Evolutionary conservation across 768 basidiomycete species (phyloP).

Genomic region (Boletellus ananas): DNA sequence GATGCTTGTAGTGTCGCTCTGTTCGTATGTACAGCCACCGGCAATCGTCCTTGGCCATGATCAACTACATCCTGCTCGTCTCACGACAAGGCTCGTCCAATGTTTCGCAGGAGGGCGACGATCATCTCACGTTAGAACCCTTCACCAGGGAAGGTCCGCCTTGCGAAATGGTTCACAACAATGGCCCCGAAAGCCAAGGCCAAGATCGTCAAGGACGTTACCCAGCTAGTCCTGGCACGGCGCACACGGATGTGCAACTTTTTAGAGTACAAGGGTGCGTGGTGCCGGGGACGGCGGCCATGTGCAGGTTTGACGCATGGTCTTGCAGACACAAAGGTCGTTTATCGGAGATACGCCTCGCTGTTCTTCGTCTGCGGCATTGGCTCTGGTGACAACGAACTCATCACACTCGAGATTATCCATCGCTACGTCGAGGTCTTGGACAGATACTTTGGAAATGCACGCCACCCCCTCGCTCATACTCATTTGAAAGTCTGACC

Average conservation of each 20-base stretch:
- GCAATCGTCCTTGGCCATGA: slow-evolving; percentile 43
- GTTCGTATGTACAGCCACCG: slow-evolving; percentile 25
- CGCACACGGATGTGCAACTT: slow-evolving; percentile 94
- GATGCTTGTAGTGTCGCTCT: slow-evolving; percentile 1
- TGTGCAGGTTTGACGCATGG: neutral
- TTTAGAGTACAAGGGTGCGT: slow-evolving; percentile 89
- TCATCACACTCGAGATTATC: slow-evolving; percentile 87
- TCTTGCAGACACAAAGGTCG: slow-evolving; percentile 70
- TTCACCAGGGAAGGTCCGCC: slow-evolving; percentile 77
- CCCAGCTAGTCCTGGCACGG: slow-evolving; percentile 85
- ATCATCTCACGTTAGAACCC: slow-evolving; percentile 10
- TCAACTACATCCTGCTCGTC: slow-evolving; percentile 91
- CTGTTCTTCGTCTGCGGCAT: slow-evolving; percentile 94
- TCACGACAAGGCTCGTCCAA: slow-evolving; percentile 76
- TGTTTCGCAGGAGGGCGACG: slow-evolving; percentile 1
- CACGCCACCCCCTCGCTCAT: slow-evolving; percentile 17
- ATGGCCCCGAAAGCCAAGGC: slow-evolving; percentile 74
- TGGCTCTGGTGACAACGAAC: slow-evolving; percentile 81
- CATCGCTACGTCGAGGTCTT: slow-evolving; percentile 94
- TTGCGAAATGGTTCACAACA: slow-evolving; percentile 95
- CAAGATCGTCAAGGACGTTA: slow-evolving; percentile 95
- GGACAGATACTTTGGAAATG: slow-evolving; percentile 53
- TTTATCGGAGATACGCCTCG: slow-evolving; percentile 93
- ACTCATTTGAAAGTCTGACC: neutral
- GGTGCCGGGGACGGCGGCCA: slow-evolving; percentile 25